phyloP scores from a whole-genome alignment of 352 stramenopile species.

The Thalassiosira mediterranea region DNA sequence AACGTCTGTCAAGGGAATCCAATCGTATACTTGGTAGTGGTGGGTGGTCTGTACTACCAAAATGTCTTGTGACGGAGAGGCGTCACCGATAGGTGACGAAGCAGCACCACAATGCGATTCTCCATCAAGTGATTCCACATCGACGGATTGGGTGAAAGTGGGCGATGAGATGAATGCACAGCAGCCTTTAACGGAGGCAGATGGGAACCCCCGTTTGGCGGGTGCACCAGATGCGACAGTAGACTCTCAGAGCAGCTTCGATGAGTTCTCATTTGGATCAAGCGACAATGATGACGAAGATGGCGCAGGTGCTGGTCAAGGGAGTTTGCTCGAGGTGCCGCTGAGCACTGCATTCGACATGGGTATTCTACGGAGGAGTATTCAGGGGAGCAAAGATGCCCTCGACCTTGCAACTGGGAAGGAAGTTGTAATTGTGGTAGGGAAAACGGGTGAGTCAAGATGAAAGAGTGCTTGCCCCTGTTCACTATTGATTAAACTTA shows the following conservation, averaged over 20 bases:
- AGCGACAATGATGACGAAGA: not conserved
- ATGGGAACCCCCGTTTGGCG: not conserved
- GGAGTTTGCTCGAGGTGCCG: not conserved
- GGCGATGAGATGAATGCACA: not conserved
- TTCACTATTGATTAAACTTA: not conserved
- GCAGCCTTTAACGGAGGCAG: not conserved
- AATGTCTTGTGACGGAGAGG: not conserved
- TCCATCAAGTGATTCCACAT: not conserved
- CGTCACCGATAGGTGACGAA: not conserved
- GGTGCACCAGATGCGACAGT: not conserved
- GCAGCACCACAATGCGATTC: not conserved
- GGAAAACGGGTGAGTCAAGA: constrained; percentile 57
- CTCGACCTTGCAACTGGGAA: constrained; percentile 55
- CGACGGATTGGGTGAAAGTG: not conserved
- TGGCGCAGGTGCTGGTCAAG: not conserved
- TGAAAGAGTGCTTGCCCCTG: not conserved
- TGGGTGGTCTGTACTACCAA: no score
- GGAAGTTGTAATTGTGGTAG: constrained; percentile 60
- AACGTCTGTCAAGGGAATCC: no score
- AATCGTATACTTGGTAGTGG: no score
- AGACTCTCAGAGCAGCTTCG: not conserved
- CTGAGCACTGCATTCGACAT: constrained; percentile 52
- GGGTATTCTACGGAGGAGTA: constrained; percentile 46
- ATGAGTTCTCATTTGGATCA: not conserved
- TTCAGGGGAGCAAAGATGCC: constrained; percentile 47